These are phyloP conservation scores for Acer negundo DNA, from an alignment of 345 rosid species.

Conservation along the genomic window DNA sequence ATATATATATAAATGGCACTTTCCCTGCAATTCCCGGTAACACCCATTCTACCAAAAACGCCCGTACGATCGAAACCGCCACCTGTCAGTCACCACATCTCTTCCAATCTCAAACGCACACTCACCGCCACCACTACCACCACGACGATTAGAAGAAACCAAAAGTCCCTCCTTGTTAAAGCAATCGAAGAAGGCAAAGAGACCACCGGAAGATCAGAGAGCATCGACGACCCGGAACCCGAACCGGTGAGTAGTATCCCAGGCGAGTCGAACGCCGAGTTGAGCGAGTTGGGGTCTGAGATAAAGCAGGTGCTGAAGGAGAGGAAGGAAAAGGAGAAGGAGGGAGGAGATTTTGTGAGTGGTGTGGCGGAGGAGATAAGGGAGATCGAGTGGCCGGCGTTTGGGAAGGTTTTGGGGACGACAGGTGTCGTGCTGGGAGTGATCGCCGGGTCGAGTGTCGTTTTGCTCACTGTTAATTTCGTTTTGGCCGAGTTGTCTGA, in stretches of 20 bases:
- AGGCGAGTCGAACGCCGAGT: slow-evolving; percentile 32
- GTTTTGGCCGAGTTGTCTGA: slow-evolving; percentile 89
- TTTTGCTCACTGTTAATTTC: slow-evolving; percentile 86
- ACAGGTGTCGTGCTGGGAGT: slow-evolving; percentile 93
- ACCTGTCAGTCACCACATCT: not conserved
- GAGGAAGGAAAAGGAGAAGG: slow-evolving; percentile 50
- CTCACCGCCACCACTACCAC: not conserved
- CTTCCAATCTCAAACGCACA: slow-evolving; percentile 10
- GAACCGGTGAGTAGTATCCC: slow-evolving; percentile 18
- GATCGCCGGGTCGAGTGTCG: slow-evolving; percentile 89
- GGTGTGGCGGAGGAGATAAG: slow-evolving; percentile 85
- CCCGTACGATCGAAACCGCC: not conserved
- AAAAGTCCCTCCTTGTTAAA: slow-evolving; percentile 17
- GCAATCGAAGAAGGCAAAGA: slow-evolving; percentile 67
- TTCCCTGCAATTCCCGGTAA: slow-evolving; percentile 33
- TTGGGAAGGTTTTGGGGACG: slow-evolving; percentile 78
- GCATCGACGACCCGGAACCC: slow-evolving; percentile 24
- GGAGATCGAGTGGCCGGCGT: slow-evolving; percentile 95
- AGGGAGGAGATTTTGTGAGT: slow-evolving; percentile 46
- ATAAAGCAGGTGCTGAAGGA: slow-evolving; percentile 74
- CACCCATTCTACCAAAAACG: slow-evolving; percentile 9
- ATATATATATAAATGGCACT: slow-evolving; percentile 42
- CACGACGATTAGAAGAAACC: slow-evolving; percentile 1
- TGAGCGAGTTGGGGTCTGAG: slow-evolving; percentile 63
- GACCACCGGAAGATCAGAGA: slow-evolving; percentile 37